Evolutionary conservation across 192 early-diverging fungal genomes (phyloP), one percentile per base, ranked within the genome.

Genomic region (Coemansia biformis): DNA sequence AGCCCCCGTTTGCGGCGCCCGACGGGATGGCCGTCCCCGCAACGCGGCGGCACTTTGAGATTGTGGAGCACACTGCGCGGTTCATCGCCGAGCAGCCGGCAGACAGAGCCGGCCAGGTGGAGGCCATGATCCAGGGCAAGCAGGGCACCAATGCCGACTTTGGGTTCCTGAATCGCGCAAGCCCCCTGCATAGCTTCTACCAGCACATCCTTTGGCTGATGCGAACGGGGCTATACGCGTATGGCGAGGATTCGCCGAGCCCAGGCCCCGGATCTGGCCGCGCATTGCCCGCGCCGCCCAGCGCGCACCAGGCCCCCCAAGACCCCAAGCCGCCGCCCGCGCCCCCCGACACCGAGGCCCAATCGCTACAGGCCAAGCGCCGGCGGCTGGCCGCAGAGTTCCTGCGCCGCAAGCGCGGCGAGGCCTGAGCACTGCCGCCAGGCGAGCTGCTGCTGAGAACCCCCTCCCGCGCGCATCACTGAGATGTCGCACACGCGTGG

Each of bases 131-230:
- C 18, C 83, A 89, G 48, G 86, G 81, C 43, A 82, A 83, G 55
- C 85, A 89, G 51, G 83, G 78, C 0, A 79, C 76, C 18, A 89
- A 87, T 40, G 78, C 79, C 15, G 76, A 79, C 12, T 89, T 88
- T 66, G 77, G 64, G 4, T 91, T 91, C 56, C 55, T 91, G 44
- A 73, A 78, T 43, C 64, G 70, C 9, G 58, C 63, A 3, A 59
- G 81, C 46, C 46, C 38, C 1, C 56, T 87, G n/a, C 78, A 87
- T 50, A 61, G 78, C 21, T 91, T 87, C 48, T 91, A 88, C 58
- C 75, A 75, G 48, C 83, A 87, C 52, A 54, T 88, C 3, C 46
- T 72, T 5, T 76, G 73, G 69, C 69, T 86, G 9, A 72, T 85
- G 65, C 76, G 73, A 32, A 75, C 78, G 9, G 81, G 80, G 0